Base-by-base conservation (phyloP, 805 yeast species). In the Cyberlindnera samutprakarnensis region DNA sequence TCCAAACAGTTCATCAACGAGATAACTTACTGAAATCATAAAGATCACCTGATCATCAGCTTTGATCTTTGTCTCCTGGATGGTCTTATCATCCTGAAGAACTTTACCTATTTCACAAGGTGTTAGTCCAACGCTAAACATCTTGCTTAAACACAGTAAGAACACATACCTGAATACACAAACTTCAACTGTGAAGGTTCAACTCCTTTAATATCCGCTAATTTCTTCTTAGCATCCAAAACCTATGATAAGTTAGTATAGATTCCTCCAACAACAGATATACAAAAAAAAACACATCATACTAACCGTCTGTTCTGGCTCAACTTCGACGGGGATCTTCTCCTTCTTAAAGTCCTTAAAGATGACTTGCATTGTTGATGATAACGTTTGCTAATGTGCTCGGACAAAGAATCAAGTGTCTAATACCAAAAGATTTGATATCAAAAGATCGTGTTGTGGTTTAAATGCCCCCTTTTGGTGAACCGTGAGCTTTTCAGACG, bases 271-370 rank as follows among this genome's bases (percentile, higher is more conserved):
- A n/a, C n/a, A n/a, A n/a, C n/a, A n/a, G n/a, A n/a, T n/a, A n/a
- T n/a, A n/a, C n/a, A n/a, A 18, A 16, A 18, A 27, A 8, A 22
- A 14, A 6, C 24, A 22, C 13, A 14, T 12, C 11, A 25, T 7
- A 66, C 74, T 44, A 52, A 83, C 90, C 2, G 85, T 69, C 31
- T 77, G 85, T 11, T 70, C 39, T 7, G 70, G 66, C 38, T 81
- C 94, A 36, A 86, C 71, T 18, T 85, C 95, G 37, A 92, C 51
- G 18, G 86, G 72, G 56, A 88, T 74, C 54, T 78, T 82, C 54
- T 85, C 87, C 63, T 90, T 92, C 63, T 92, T 88, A 63, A 92
- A 83, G 61, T 92, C 95, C 57, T 88, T 87, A 57, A 92, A 77
- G 31, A 78, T 69, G 43, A 87, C 63, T 60, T 80, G 78, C 95